These are phyloP conservation scores for Saccharomycopsis fermentans DNA, from an alignment of 805 yeast species.

Conservation along the genomic window DNA sequence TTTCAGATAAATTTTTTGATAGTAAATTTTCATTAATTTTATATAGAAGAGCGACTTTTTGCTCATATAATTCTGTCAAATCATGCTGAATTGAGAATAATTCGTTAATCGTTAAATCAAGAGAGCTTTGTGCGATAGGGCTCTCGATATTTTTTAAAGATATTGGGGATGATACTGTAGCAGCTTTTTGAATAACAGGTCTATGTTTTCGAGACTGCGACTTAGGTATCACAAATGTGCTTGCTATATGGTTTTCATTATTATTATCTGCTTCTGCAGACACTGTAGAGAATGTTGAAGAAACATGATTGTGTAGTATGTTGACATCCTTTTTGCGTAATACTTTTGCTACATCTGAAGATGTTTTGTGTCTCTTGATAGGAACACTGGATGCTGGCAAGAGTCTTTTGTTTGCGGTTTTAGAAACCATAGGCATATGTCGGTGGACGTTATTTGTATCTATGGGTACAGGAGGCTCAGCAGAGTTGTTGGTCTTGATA, in stretches of 20 bases:
- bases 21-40: constrained; percentile 9
- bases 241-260: background rate
- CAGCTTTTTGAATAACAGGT: background rate
- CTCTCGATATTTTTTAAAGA: background rate
- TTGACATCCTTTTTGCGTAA: background rate
- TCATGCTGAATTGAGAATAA: constrained; percentile 1
- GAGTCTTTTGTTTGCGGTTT: background rate
- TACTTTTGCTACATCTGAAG: background rate
- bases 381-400: background rate
- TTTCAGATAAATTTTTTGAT: constrained; percentile 15
- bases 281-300: background rate
- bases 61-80: constrained; percentile 7
- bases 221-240: constrained; percentile 3
- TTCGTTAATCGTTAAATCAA: background rate
- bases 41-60: constrained; percentile 6
- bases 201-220: background rate
- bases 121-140: background rate
- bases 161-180: background rate
- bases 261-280: background rate
- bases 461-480: no score
- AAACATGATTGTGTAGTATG: background rate
- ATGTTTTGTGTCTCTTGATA: background rate
- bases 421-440: background rate
- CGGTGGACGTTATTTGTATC: no score
- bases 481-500: background rate